Evolutionary conservation across 805 yeast species (phyloP).

Genomic region (Metschnikowia borealis): DNA sequence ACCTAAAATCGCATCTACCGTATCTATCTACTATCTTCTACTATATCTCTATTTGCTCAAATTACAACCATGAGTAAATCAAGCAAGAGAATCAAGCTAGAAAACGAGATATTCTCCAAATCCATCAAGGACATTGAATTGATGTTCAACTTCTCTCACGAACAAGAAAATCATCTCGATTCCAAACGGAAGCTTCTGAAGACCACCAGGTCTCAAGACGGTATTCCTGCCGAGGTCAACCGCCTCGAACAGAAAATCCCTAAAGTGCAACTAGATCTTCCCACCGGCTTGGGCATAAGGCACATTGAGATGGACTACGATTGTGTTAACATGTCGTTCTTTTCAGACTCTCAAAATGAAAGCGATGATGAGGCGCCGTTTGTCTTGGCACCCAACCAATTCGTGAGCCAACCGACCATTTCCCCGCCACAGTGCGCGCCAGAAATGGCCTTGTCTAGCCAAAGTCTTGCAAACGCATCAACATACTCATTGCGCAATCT

Average conservation of each 20-base stretch:
- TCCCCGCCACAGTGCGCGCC: neutral
- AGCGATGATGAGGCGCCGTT: neutral
- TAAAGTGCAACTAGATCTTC: slow-evolving; percentile 10
- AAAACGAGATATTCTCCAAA: slow-evolving; percentile 15
- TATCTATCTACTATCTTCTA: neutral
- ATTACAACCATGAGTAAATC: slow-evolving; percentile 11
- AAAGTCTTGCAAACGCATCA: neutral
- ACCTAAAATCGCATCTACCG: too few relatives aligned
- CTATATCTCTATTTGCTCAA: neutral
- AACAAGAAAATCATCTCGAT: neutral
- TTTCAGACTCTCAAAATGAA: slow-evolving; percentile 7
- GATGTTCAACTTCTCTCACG: slow-evolving; percentile 14
- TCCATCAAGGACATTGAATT: slow-evolving; percentile 16
- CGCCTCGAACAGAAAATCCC: neutral
- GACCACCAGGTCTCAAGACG: neutral
- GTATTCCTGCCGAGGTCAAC: neutral
- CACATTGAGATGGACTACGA: slow-evolving; percentile 11
- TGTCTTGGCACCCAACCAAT: neutral
- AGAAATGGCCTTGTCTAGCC: neutral
- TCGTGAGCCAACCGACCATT: neutral
- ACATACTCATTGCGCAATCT: neutral
- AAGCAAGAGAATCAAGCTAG: slow-evolving; percentile 14
- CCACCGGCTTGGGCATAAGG: slow-evolving; percentile 8
- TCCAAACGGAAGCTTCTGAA: neutral
- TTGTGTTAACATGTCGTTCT: slow-evolving; percentile 11